Percentiles rank a stretch among this genome's conserved stretches.
These are phyloP conservation scores for Mallotus nudiflorus DNA, from an alignment of 345 rosid genomes.

Conservation along the genomic window DNA sequence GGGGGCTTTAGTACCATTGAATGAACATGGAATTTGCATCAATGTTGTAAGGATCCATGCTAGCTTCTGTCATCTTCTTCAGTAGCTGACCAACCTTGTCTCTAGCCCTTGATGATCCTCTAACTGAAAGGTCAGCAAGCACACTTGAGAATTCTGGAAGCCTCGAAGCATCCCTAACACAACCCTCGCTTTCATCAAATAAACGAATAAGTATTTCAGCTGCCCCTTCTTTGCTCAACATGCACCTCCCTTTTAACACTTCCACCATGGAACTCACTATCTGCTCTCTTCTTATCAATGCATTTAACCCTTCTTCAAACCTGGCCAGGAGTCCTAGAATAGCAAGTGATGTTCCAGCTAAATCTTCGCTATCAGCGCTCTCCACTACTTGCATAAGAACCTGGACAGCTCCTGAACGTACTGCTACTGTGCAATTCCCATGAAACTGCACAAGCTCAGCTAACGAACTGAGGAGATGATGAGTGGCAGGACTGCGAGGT, in stretches of 20 bases:
- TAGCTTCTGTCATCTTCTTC: slow-evolving; percentile 48
- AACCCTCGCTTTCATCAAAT: slow-evolving; percentile 57
- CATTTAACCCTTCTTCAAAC: slow-evolving; percentile 52
- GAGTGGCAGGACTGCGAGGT: slow-evolving; percentile 26
- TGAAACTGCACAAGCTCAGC: slow-evolving; percentile 65
- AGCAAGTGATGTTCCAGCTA: slow-evolving; percentile 43
- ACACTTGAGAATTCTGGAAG: slow-evolving; percentile 38
- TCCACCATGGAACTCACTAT: slow-evolving; percentile 47
- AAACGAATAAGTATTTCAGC: slow-evolving; percentile 50
- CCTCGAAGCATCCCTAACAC: slow-evolving; percentile 43
- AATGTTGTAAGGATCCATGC: slow-evolving; percentile 3
- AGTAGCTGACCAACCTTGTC: slow-evolving; percentile 46
- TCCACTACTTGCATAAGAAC: slow-evolving; percentile 33
- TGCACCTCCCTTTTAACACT: slow-evolving; percentile 47
- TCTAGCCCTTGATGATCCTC: slow-evolving; percentile 52
- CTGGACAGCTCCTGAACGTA: slow-evolving; percentile 42
- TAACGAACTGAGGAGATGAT: slow-evolving; percentile 50
- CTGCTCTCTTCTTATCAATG: slow-evolving; percentile 33
- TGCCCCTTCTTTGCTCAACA: slow-evolving; percentile 65
- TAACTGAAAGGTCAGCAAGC: slow-evolving; percentile 53
- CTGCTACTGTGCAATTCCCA: slow-evolving; percentile 61
- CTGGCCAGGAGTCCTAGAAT: slow-evolving; percentile 45
- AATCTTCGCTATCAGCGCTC: slow-evolving; percentile 31
- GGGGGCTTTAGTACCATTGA: slow-evolving; percentile 15
- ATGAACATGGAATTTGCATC: slow-evolving; percentile 27